These are phyloP conservation scores for Pythium myriotylum DNA, from an alignment of 352 stramenopile species.

Conservation along the genomic window DNA sequence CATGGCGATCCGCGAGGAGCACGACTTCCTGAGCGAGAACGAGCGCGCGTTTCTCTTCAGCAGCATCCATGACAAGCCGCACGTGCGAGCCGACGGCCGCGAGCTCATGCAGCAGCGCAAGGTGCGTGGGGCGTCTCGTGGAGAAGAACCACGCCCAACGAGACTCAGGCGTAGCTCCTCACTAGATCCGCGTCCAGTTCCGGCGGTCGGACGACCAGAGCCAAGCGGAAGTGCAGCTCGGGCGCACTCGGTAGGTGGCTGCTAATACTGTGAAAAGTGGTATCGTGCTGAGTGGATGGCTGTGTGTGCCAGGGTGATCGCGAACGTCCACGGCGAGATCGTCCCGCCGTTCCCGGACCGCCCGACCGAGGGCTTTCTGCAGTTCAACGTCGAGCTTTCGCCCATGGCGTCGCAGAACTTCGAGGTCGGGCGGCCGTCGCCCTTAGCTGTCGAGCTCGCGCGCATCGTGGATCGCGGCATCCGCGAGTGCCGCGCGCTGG, in stretches of 20 bases:
- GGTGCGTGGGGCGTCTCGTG: constrained; percentile 21
- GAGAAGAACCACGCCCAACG: background rate
- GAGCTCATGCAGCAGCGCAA: constrained; percentile 84
- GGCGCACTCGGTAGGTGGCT: constrained; percentile 62
- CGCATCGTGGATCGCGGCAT: constrained; percentile 92
- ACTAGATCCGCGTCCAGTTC: constrained; percentile 78
- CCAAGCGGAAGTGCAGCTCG: constrained; percentile 80
- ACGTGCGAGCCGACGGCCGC: constrained; percentile 72
- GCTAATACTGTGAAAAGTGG: too few species aligned
- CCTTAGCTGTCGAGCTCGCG: constrained; percentile 77
- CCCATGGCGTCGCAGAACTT: constrained; percentile 85
- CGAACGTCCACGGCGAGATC: constrained; percentile 84
- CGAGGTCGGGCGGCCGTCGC: constrained; percentile 52
- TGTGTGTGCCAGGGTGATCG: constrained; percentile 63
- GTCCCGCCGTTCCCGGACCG: constrained; percentile 85
- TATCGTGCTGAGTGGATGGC: too few species aligned
- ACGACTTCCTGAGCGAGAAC: constrained; percentile 82
- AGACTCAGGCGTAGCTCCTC: background rate
- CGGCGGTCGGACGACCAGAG: constrained; percentile 72
- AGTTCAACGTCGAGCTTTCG: constrained; percentile 85
- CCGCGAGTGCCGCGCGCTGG: constrained; percentile 90
- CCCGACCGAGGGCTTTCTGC: constrained; percentile 85
- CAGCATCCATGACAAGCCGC: constrained; percentile 54
- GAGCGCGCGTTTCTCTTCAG: constrained; percentile 80
- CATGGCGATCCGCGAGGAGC: constrained; percentile 30